Base-by-base conservation (phyloP, 2,329 filamentous ascomycete genomes). In the Penicillium sp. region DNA sequence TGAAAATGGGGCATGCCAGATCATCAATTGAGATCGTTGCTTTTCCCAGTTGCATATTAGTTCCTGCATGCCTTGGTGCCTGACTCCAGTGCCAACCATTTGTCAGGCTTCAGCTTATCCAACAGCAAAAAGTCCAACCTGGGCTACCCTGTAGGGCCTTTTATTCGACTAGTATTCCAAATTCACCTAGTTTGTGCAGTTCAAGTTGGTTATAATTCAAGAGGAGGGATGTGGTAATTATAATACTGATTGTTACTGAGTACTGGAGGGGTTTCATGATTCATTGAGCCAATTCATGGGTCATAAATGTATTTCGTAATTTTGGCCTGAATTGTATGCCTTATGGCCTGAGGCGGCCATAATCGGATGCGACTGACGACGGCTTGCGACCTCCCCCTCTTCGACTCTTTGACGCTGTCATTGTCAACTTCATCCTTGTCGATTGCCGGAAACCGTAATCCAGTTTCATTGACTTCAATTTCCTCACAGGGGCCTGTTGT, bases 51-150 rank as follows among this genome's bases (percentile, higher is more conserved):
- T 54, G 50, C 58, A 57, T 53, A 40, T 37, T 36, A 27, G n/a
- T 49, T 37, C 24, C 60, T 62, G 62, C 62, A 64, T 59, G 62
- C 60, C 62, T 57, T 46, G 47, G 51, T 60, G 62, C 62, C 62
- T 62, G 55, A 64, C 51, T 40, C 3, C 11, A 22, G 36, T 33
- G 51, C 50, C 47, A 53, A 41, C 41, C 52, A 44, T 19, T 50
- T 37, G 43, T 61, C 47, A 50, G 56, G 56, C 52, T n/a, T 49
- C 55, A 19, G 51, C 35, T 24, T 54, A 58, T 53, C 50, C 53
- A 58, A 56, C 47, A 19, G 3, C 2, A 14, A 44, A 2, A 44
- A 35, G 14, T 14, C 52, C 18, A 7, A 3, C 7, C 6, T 6
- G 14, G 27, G 14, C 4, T 19, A 6, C 33, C 6, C 7, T 36